Conservation (phyloP, 2,329 filamentous ascomycete genomes). For the Tolypocladium sp. region DNA sequence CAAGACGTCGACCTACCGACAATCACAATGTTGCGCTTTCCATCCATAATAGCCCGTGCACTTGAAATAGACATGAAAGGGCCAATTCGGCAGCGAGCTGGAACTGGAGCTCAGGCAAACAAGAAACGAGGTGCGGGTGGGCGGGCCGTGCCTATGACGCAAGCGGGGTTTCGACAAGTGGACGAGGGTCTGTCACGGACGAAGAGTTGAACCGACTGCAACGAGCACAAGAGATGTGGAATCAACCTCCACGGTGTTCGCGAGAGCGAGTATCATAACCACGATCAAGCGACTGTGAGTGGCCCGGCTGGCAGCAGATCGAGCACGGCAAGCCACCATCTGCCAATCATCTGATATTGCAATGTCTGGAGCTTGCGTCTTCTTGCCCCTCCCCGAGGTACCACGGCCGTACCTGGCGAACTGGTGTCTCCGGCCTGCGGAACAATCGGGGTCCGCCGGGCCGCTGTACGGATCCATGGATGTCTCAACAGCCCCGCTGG, state of each 20-base stretch:
- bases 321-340: background rate
- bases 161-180: slow-evolving; percentile 1
- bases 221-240: background rate
- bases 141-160: slow-evolving; percentile 4
- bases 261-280: background rate
- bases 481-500: too few species aligned
- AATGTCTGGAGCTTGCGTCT: background rate
- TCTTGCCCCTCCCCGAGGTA: background rate
- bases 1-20: slow-evolving; percentile 27
- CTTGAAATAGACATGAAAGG: background rate
- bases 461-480: background rate
- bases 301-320: too few species aligned
- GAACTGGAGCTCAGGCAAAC: background rate
- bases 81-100: background rate
- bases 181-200: background rate
- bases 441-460: background rate
- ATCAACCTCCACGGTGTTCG: background rate
- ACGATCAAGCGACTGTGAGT: background rate
- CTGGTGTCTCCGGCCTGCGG: background rate
- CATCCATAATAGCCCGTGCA: slow-evolving; percentile 17
- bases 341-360: background rate
- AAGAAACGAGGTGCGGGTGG: background rate
- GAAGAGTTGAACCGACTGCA: background rate
- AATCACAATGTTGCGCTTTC: slow-evolving; percentile 38
- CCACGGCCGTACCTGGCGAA: background rate